Evolutionary conservation across 2,329 filamentous ascomycete genomes (phyloP), one percentile per base, ranked within the genome.

Genomic region (Diatrype stigma): DNA sequence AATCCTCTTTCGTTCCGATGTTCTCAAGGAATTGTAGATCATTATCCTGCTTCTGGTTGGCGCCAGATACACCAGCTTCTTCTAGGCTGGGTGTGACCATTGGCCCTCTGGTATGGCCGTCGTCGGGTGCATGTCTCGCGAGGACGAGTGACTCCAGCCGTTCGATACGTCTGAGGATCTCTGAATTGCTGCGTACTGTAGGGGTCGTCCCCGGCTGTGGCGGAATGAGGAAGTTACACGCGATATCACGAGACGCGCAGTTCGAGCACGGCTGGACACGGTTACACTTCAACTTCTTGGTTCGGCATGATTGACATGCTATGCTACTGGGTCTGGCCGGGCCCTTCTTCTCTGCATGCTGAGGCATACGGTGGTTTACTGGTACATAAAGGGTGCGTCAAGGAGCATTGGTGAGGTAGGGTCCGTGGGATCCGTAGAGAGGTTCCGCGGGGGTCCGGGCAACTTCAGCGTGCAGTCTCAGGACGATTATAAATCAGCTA

Each of bases 271-370:
- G 56, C 34, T 58, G 52, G 16, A 48, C 46, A 46, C 54, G 53
- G 48, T 55, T 56, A 32, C 58, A 60, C 44, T 50, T 58, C 21
- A 60, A 23, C 40, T 60, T 60, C 42, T 57, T 58, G 6, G 48
- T 54, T 35, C 58, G 56, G 32, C 58, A 58, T 19, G 52, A 55
- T 47, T 58, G 52, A 49, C 54, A 61, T 5, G 26, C 62, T 45
- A 61, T 5, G 26, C 62, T 45, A 50, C 50, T 23, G 51, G 56
- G 42, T 60, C 58, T 44, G 48, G 42, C 23, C 53, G 58, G 4
- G 47, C 32, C 26, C 26, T 30, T 44, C 45, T 56, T 50, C 38
- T 54, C 45, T 51, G 45, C 50, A 60, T 60, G 22, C 30, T 57
- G 48, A 16, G 34, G 22, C 6, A 23, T n/a, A 49, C 40, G 3